Base-by-base conservation (phyloP, 805 yeast genomes). In the Babjeviella inositovora region DNA sequence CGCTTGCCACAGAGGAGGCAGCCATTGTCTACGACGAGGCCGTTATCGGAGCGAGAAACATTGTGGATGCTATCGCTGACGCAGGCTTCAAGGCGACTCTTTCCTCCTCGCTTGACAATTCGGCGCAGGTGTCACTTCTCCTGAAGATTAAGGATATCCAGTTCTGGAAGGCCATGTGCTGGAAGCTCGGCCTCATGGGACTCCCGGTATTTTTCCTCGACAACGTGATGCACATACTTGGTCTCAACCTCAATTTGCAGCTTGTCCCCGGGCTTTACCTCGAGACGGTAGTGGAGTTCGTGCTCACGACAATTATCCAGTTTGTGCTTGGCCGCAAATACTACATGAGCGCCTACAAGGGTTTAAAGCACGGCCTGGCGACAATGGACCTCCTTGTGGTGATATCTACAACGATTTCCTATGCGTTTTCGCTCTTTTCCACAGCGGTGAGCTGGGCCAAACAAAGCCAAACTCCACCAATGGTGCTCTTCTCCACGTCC, bases 381-480 rank as follows among this genome's bases (percentile, higher is more conserved):
- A 82, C 87, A 6, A 92, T 90, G 98, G 98, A 90, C 46, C 77
- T 87, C 2, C 56, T 90, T 29, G 84, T 90, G 17, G 71, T 77
- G 24, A 56, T 79, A 11, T 81, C 96, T 4, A 84, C 95, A 0
- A 49, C 73, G 23, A 69, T 77, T 12, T 80, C 95, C 4, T 90
- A 69, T 39, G 22, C 54, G 5, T 87, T 80, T 37, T 84, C 96
- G 1, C 41, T 76, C 2, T 43, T 68, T 13, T 63, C 90, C 0
- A 66, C 82, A n/a, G 30, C 15, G 62, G 1, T 44, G 57, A 17
- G 56, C 68, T 19, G 50, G 69, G 11, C 33, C 62, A 40, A 38
- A 45, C 14, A 52, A 59, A n/a, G 45, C 46, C 7, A 39, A 43
- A 40, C 42, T 24, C 61, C 72, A 5, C 92, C 94, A 5, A 68